Evolutionary conservation across 192 early-diverging fungal genomes (phyloP).

Genomic region (Chytriomyces confervae): DNA sequence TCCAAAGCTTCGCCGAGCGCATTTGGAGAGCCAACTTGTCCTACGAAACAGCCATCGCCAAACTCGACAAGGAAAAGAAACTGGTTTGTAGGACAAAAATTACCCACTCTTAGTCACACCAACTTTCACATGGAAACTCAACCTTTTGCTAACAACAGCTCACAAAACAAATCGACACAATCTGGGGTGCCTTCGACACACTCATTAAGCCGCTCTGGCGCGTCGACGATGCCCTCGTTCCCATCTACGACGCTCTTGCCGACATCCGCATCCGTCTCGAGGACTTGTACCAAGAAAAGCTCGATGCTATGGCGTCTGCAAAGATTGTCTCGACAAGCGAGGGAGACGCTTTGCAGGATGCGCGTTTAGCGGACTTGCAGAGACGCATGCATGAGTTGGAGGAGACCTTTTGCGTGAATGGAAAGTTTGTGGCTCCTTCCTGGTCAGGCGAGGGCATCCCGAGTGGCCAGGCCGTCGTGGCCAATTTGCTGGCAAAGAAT

Average conservation of each 20-base stretch:
- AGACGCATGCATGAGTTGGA: conserved; percentile 36
- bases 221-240: conserved; percentile 42
- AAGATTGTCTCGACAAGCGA: background rate
- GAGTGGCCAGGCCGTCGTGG: conserved; percentile 39
- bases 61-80: conserved; percentile 54
- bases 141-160: conserved; percentile 11
- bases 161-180: conserved; percentile 35
- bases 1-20: conserved; percentile 38
- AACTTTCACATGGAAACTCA: background rate
- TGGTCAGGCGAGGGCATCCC: conserved; percentile 30
- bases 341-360: background rate
- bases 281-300: conserved; percentile 15
- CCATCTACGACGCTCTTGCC: conserved; percentile 43
- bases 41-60: conserved; percentile 25
- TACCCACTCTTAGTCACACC: background rate
- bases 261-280: conserved; percentile 38
- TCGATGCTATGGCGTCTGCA: conserved; percentile 9
- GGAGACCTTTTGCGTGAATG: conserved; percentile 32
- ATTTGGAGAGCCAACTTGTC: conserved; percentile 36
- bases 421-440: conserved; percentile 39
- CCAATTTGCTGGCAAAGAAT: conserved; percentile 31
- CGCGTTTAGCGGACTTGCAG: conserved; percentile 30
- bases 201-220: conserved; percentile 43
- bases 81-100: background rate
- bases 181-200: conserved; percentile 44